Evolutionary conservation across 108 stramenopile genomes (phyloP).

Genomic region (Pseudonitzschia delicatissima): DNA sequence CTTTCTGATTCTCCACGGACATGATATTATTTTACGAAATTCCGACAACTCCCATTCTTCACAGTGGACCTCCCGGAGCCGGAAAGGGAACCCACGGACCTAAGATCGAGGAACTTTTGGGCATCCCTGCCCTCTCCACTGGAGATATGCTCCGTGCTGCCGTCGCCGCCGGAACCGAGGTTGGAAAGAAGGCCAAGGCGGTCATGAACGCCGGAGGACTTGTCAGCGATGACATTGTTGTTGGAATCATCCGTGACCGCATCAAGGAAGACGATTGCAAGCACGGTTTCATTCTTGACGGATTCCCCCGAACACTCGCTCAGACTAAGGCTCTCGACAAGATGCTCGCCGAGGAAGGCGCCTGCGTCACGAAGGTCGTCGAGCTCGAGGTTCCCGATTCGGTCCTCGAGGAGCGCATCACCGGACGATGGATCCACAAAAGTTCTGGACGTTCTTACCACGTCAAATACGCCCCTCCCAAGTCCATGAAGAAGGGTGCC

Average conservation of each 20-base stretch:
- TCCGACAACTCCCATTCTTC: too few species aligned
- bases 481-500: constrained; percentile 67
- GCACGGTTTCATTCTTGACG: constrained; percentile 96
- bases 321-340: constrained; percentile 95
- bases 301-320: constrained; percentile 96
- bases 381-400: constrained; percentile 94
- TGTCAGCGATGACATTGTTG: constrained; percentile 95
- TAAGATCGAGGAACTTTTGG: constrained; percentile 81
- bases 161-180: constrained; percentile 91
- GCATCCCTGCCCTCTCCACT: constrained; percentile 87
- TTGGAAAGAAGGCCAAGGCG: constrained; percentile 94
- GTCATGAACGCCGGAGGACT: constrained; percentile 98
- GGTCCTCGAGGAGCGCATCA: constrained; percentile 95
- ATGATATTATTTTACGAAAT: too few species aligned
- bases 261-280: constrained; percentile 89
- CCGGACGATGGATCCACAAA: constrained; percentile 96
- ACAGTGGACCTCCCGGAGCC: constrained; percentile 49
- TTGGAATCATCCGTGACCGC: constrained; percentile 93
- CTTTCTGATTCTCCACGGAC: too few species aligned
- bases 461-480: constrained; percentile 94
- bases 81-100: constrained; percentile 91
- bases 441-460: constrained; percentile 93
- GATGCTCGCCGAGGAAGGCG: constrained; percentile 87
- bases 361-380: constrained; percentile 90
- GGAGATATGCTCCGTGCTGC: constrained; percentile 99